Base-by-base conservation (phyloP, 2,329 filamentous ascomycete species). In the Neonectria magnoliae region DNA sequence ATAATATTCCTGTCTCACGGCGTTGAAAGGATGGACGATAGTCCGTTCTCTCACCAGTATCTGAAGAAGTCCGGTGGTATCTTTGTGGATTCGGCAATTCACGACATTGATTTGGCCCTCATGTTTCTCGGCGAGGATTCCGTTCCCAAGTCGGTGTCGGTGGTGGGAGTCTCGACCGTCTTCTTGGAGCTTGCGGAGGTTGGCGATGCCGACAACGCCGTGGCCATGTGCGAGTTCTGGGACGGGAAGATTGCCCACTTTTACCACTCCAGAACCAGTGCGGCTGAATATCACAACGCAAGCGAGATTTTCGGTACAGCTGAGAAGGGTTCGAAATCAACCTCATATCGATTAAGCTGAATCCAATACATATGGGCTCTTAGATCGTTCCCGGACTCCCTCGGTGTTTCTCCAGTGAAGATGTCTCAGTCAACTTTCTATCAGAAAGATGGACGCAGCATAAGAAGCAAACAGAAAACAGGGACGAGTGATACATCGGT, bases 201-300 rank as follows among this genome's bases (percentile, higher is more conserved):
- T 27, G 52, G 36, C 4, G 52, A 55, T 27, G 52, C 52, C 7
- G 36, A 55, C 36, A 55, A 55, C 20, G 52, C 52, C 3, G 20
- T 55, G 25, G 52, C 33, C 4, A n/a, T 55, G 4, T 55, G 52
- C 36, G 52, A 55, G 20, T 55, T 55, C 16, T 55, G 52, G 52
- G 22, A 55, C 25, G 52, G 52, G 18, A 55, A 55, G 33, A 38
- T 55, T 25, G 52, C 52, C 8, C 38, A 41, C 52, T 55, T 55
- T n/a, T 55, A 55, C 36, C 33, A 55, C 33, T 55, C 52, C 5
- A 20, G 52, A 8, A 55, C 33, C 16, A 20, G 8, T n/a, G 33
- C 31, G 11, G 33, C 41, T 29, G 52, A 36, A 6, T 55, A 55
- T 20, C 33, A 55, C 52, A 55, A 55, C 14, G 22, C 31, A 6